Evolutionary conservation across 2,329 filamentous ascomycete genomes (phyloP).

Genomic region (Monilinia polystroma): DNA sequence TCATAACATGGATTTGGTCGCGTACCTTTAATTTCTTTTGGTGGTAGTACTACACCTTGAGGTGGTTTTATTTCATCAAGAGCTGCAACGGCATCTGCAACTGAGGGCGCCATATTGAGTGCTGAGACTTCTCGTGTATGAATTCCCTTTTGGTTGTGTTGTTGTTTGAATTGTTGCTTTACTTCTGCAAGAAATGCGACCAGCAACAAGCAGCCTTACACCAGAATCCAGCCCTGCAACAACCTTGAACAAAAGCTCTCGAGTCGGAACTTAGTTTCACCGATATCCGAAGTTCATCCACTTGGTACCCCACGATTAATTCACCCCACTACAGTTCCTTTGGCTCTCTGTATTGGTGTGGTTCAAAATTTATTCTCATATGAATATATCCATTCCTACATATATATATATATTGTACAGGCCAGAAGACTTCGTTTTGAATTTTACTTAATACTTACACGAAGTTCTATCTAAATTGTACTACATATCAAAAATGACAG

Average conservation of each 20-base stretch:
- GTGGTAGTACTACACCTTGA: slow-evolving; percentile 80
- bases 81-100: slow-evolving; percentile 48
- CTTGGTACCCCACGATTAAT: slow-evolving; percentile 1
- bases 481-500: slow-evolving; percentile 8
- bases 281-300: background rate
- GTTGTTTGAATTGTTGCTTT: background rate
- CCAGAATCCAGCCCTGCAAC: slow-evolving; percentile 5
- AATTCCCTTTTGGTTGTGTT: background rate
- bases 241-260: background rate
- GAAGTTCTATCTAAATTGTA: background rate
- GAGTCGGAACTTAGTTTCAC: slow-evolving; percentile 8
- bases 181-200: slow-evolving; percentile 14
- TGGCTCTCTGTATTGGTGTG: background rate
- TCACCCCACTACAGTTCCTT: background rate
- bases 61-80: slow-evolving; percentile 75
- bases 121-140: background rate
- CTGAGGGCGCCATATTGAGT: slow-evolving; percentile 39
- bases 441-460: background rate
- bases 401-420: background rate
- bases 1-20: slow-evolving; percentile 35
- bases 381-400: no score
- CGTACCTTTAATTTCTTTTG: slow-evolving; percentile 70
- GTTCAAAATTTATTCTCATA: background rate
- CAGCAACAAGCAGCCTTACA: slow-evolving; percentile 12
- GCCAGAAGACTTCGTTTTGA: background rate